These are phyloP conservation scores for Pseudocercospora pini-densiflorae DNA, from an alignment of 2,329 filamentous ascomycete genomes.

Conservation along the genomic window DNA sequence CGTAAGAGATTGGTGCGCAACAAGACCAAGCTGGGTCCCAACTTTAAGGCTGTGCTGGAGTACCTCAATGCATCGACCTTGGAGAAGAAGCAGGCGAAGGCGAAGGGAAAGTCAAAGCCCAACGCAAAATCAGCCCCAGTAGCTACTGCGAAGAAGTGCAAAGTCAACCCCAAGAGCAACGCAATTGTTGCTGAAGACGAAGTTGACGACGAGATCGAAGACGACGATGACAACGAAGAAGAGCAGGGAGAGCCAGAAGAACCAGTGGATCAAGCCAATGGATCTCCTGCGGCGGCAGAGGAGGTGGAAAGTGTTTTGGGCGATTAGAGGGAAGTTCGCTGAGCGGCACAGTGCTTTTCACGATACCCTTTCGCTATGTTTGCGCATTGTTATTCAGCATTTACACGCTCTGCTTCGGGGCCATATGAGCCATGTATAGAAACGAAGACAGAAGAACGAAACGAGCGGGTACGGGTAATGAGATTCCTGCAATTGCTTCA, in stretches of 20 bases:
- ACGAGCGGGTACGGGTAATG: neutral
- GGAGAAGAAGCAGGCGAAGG: conserved; percentile 55
- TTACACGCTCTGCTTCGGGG: neutral
- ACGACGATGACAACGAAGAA: conserved; percentile 47
- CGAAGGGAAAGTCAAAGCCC: conserved; percentile 44
- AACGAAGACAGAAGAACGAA: neutral
- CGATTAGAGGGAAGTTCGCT: conserved; percentile 30
- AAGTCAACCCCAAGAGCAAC: conserved; percentile 45
- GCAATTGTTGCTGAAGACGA: conserved; percentile 49
- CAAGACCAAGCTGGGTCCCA: conserved; percentile 76
- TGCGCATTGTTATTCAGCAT: neutral
- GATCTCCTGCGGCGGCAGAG: conserved; percentile 28
- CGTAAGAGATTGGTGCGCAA: conserved; percentile 77
- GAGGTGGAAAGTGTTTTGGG: conserved; percentile 53
- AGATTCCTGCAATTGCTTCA: neutral
- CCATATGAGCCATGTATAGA: neutral
- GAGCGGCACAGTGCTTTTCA: conserved; percentile 2
- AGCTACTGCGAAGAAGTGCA: conserved; percentile 50
- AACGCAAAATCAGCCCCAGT: conserved; percentile 22
- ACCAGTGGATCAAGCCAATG: conserved; percentile 42
- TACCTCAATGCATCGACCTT: conserved; percentile 68
- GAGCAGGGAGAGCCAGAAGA: conserved; percentile 25
- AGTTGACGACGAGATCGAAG: conserved; percentile 45
- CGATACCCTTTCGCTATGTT: neutral
- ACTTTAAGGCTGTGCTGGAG: conserved; percentile 81